Base-by-base conservation (phyloP, 192 early-diverging fungal species). In the Rhizophagus prolifer region DNA sequence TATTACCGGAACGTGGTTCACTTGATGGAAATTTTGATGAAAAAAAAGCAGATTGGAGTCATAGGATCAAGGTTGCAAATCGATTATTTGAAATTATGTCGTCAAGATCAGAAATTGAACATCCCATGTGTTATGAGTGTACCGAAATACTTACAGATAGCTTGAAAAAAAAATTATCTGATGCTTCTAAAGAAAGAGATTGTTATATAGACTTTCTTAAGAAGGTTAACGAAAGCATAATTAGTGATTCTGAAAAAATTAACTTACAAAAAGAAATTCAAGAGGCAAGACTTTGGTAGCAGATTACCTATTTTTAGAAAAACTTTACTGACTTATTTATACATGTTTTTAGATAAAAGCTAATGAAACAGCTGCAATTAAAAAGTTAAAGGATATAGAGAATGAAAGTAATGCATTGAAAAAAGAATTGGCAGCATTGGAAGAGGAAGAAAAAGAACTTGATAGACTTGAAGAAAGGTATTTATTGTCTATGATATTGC, bases 41-140 rank as follows among this genome's bases (percentile, higher is more conserved):
- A 58, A 46, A 61, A 34, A 78, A 75, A 30, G 80, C 73, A 46
- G 73, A 67, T 66, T 81, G 70, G 73, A 80, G 79, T 31, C 89
- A 90, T 73, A 81, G 88, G 16, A 83, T 91, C 14, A 89, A 90
- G 75, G 83, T 88, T 1, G 86, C 91, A 0, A 91, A 86, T 28
- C 86, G 89, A 34, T 75, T 98, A 58, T 94, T 94, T 83, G 93
- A 95, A 62, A 72, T 91, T 73, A 88, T 96, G 74, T 92, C 92
- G 0, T 85, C 88, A n/a, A 87, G 87, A 46, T 91, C 94, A 2
- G 88, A 88, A 62, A 82, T 94, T 16, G 87, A 88, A 62, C 94
- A 96, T 68, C 94, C 94, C 14, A 88, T 97, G 80, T 98, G 97
- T 79, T 89, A 93, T 74, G 95, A 95, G 64, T 98, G 97, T 76